Base-by-base conservation (phyloP, 2,329 filamentous ascomycete genomes). In the Scolecobasidium constrictum region DNA sequence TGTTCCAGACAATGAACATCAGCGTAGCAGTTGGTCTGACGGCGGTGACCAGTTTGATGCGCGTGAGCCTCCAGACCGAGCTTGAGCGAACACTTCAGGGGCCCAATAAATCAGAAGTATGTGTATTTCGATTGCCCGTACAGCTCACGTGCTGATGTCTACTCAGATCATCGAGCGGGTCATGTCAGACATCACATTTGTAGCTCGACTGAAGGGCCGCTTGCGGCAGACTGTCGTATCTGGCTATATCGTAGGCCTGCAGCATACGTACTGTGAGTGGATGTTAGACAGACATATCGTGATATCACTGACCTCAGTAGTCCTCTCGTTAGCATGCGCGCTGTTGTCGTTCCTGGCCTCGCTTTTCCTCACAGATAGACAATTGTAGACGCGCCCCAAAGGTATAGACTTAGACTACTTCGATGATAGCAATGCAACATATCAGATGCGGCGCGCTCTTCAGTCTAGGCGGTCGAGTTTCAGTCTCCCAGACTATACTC, bases 1-100 rank as follows among this genome's bases (percentile, higher is more conserved):
- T 72, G 23, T 72, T 69, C 44, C 50, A 75, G 2, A 54, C 61
- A 9, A 48, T 59, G n/a, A 68, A 63, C 5, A 56, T 71, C 15
- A 65, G 66, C 3, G 53, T 60, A 21, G 61, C 64, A 1, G 55
- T 59, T 0, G 65, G 64, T 13, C 53, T 65, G 0, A 66, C 64
- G 5, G 50, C 50, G 3, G 59, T 57, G 0, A 61, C 63, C 23
- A 56, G 62, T 0, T 56, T 64, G 3, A 55, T 66, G 21, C 60
- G 61, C 2, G 47, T 50, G 12, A 56, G 55, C 5, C 60, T 68
- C 19, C 51, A 56, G 34, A 42, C 47, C 11, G 54, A 59, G 21
- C 47, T 68, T 9, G 44, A 52, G 7, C 42, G 45, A 1, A 52
- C 55, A 41, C 40, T 71, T 4, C 55, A 48, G 46, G 38, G 49